phyloP scores from a whole-genome alignment of 2,329 filamentous ascomycete genomes.

The Emmonsia crescens region DNA sequence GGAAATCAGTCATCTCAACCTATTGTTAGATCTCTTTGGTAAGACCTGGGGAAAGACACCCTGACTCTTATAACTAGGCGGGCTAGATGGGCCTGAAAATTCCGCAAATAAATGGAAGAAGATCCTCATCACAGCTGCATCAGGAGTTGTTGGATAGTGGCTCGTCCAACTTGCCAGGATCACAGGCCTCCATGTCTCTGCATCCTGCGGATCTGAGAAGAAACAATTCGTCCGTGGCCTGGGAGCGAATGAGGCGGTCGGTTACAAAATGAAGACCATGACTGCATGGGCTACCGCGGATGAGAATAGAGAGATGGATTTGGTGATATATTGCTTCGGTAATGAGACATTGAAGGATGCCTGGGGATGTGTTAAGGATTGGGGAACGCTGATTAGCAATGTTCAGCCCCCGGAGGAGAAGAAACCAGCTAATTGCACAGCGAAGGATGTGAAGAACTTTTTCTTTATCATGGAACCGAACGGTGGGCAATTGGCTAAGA shows the following conservation, averaged over 20 bases:
- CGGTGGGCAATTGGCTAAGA: conserved; percentile 26
- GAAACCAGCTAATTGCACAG: conserved; percentile 19
- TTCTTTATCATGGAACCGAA: conserved; percentile 36
- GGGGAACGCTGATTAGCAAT: conserved; percentile 32
- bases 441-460: conserved; percentile 21
- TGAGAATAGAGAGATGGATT: conserved; percentile 27
- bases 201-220: conserved; percentile 30
- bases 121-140: conserved; percentile 36
- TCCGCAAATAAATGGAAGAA: conserved; percentile 22
- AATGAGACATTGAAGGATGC: conserved; percentile 31
- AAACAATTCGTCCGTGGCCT: conserved; percentile 29
- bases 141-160: conserved; percentile 38
- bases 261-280: conserved; percentile 24
- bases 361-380: conserved; percentile 32
- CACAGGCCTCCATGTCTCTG: conserved; percentile 33
- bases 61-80: conserved; percentile 12
- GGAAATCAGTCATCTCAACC: not conserved
- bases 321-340: conserved; percentile 38
- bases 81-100: conserved; percentile 13
- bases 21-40: conserved; percentile 8
- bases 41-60: conserved; percentile 6
- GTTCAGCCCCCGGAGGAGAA: conserved; percentile 25
- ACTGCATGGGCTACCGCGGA: conserved; percentile 24
- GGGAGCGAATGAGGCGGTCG: conserved; percentile 32
- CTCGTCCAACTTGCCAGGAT: conserved; percentile 18